Base-by-base conservation (phyloP, 306 rosid genomes). In the Rosa multiflora region DNA sequence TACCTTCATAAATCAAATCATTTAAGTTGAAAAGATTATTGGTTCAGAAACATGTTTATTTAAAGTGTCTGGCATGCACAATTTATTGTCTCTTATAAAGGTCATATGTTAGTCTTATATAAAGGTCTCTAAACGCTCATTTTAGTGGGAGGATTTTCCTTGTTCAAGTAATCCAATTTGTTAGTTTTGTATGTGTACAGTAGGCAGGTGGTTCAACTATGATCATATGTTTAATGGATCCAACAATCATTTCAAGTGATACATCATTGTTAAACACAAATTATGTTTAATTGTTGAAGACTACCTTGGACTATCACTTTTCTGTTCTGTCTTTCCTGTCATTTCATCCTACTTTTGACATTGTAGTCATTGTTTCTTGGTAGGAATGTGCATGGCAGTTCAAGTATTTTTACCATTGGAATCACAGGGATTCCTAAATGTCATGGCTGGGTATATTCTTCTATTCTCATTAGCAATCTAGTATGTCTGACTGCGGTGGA, bases 341-440 rank as follows among this genome's bases (percentile, higher is more conserved):
- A 20, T 58, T 78, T 74, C 43, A 51, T 68, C 73, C 66, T 29
- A 20, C n/a, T 8, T 73, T 66, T 72, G 73, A 62, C 79, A 81
- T 35, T 76, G 47, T 71, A 37, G 72, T 80, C 58, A 39, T 73
- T 66, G n/a, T 75, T 82, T 81, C 42, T 78, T 84, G 78, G 66
- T 87, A 95, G 98, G 98, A 87, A 89, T 95, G 92, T 95, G 98
- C 87, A 95, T 95, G 98, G 90, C 97, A 43, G 86, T 95, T 85
- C 99, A 95, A 83, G 89, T 94, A 69, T 92, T 87, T 88, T 77
- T 86, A 76, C 92, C 94, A 26, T 77, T 88, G 53, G 78, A 86
- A 80, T 91, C 99, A 58, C 94, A 78, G 72, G 98, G 98, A 77
- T 86, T 85, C 86, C 80, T 94, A 53, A 88, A 89, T 82, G 91